phyloP scores from a whole-genome alignment of 2,329 filamentous ascomycete genomes.

The Colletotrichum nymphaeae region DNA sequence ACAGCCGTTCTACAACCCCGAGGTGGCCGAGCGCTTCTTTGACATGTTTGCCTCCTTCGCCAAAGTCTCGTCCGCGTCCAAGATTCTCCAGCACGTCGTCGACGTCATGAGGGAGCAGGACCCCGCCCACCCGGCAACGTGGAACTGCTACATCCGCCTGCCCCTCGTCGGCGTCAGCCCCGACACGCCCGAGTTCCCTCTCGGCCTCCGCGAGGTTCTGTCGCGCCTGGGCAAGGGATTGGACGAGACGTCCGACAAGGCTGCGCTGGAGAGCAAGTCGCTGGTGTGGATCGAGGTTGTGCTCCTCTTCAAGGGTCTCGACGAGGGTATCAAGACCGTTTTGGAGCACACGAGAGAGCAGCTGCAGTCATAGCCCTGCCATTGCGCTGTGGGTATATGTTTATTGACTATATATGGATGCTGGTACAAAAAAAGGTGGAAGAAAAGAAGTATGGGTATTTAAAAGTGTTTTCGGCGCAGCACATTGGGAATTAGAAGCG shows the following conservation, averaged over 20 bases:
- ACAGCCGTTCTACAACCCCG: slow-evolving; percentile 76
- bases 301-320: slow-evolving; percentile 60
- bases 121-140: slow-evolving; percentile 71
- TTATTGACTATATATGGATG: slow-evolving; percentile 1
- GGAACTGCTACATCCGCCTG: slow-evolving; percentile 77
- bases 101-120: slow-evolving; percentile 69
- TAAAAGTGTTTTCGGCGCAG: slow-evolving; percentile 13
- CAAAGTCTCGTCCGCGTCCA: slow-evolving; percentile 71
- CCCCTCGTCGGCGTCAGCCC: slow-evolving; percentile 75
- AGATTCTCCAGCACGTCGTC: slow-evolving; percentile 80
- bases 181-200: slow-evolving; percentile 77
- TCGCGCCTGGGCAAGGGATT: slow-evolving; percentile 66
- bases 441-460: neutral
- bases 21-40: slow-evolving; percentile 82
- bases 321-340: slow-evolving; percentile 66
- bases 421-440: neutral
- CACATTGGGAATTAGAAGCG: slow-evolving; percentile 24
- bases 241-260: slow-evolving; percentile 57
- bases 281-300: slow-evolving; percentile 66
- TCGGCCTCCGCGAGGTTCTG: slow-evolving; percentile 74
- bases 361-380: slow-evolving; percentile 37
- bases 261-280: slow-evolving; percentile 60
- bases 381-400: neutral
- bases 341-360: slow-evolving; percentile 62
- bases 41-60: slow-evolving; percentile 79